Percentiles rank a stretch among this genome's conserved stretches.
phyloP scores from a whole-genome alignment of 2,329 filamentous ascomycete species.

The Alternaria longipes region DNA sequence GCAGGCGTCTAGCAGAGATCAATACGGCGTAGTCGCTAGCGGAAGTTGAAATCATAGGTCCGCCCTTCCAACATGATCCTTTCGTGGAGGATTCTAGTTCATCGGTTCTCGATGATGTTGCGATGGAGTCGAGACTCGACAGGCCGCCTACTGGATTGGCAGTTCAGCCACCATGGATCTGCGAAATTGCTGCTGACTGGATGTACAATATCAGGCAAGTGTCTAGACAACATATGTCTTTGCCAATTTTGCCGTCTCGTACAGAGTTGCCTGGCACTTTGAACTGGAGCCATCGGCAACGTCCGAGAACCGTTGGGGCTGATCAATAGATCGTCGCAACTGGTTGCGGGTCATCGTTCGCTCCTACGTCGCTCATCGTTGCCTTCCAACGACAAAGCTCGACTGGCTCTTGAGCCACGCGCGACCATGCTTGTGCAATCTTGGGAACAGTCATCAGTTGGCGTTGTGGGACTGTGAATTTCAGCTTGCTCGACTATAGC shows the following conservation, averaged over 20 bases:
- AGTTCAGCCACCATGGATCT: slow-evolving; percentile 7
- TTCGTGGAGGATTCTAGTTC: slow-evolving; percentile 1
- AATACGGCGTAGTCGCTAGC: slow-evolving; percentile 13
- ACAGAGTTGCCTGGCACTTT: not conserved
- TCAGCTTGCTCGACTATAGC: slow-evolving; percentile 5
- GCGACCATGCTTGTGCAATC: not conserved
- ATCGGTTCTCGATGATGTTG: slow-evolving; percentile 7
- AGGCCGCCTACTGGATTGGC: slow-evolving; percentile 6
- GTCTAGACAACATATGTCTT: not conserved
- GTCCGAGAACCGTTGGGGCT: not conserved
- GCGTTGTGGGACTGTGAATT: slow-evolving; percentile 5
- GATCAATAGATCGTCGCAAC: not conserved
- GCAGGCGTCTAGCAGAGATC: slow-evolving; percentile 11
- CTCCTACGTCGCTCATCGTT: slow-evolving; percentile 1
- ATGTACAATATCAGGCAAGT: not conserved
- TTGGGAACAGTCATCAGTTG: not conserved
- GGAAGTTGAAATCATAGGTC: slow-evolving; percentile 2
- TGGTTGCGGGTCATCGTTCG: slow-evolving; percentile 3
- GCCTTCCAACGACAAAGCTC: slow-evolving; percentile 19
- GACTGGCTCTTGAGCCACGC: slow-evolving; percentile 7
- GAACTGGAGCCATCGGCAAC: not conserved
- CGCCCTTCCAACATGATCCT: slow-evolving; percentile 8
- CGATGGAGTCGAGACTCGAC: slow-evolving; percentile 8
- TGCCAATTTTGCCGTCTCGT: slow-evolving; percentile 1
- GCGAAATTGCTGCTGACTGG: slow-evolving; percentile 10